Evolutionary conservation across 2,329 filamentous ascomycete genomes (phyloP).

Genomic region (Cryoendolithus antarcticus): DNA sequence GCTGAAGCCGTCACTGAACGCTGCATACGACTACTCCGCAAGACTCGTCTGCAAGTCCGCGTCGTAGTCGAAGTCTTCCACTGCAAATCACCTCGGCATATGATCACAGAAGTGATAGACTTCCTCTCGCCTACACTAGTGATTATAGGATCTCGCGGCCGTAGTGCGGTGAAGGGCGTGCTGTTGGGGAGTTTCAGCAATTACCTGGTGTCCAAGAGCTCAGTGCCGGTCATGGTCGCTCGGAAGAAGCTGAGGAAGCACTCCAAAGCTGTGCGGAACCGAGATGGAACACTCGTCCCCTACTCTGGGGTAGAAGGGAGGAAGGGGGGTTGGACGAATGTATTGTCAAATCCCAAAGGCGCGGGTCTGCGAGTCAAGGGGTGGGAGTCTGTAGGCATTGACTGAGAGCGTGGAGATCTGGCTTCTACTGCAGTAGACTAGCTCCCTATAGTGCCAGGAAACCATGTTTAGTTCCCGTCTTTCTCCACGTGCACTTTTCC

Average conservation of each 20-base stretch:
- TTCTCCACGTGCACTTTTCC: too few relatives aligned
- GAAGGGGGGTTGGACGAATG: constrained; percentile 19
- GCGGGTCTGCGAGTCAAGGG: constrained; percentile 20
- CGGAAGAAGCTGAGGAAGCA: constrained; percentile 81
- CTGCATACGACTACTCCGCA: constrained; percentile 73
- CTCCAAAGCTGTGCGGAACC: constrained; percentile 35
- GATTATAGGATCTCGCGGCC: constrained; percentile 80
- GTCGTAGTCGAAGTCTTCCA: constrained; percentile 94
- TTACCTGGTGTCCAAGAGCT: constrained; percentile 92
- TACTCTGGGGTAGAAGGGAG: constrained; percentile 19
- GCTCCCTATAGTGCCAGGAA: too few relatives aligned
- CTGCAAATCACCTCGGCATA: constrained; percentile 92
- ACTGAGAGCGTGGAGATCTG: constrained; percentile 7
- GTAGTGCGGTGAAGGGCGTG: constrained; percentile 86
- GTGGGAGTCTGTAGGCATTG: constrained; percentile 25
- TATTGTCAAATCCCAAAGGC: constrained; percentile 21
- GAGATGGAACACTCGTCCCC: constrained; percentile 20
- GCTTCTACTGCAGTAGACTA: too few relatives aligned
- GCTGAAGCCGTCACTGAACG: constrained; percentile 74
- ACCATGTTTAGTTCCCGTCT: too few relatives aligned
- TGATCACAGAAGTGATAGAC: constrained; percentile 96
- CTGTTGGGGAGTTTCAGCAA: constrained; percentile 94
- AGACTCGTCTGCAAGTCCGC: constrained; percentile 83
- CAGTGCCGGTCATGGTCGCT: constrained; percentile 95
- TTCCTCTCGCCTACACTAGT: constrained; percentile 82